These are phyloP conservation scores for Hibiscus trionum DNA, from an alignment of 345 rosid species.

Conservation along the genomic window DNA sequence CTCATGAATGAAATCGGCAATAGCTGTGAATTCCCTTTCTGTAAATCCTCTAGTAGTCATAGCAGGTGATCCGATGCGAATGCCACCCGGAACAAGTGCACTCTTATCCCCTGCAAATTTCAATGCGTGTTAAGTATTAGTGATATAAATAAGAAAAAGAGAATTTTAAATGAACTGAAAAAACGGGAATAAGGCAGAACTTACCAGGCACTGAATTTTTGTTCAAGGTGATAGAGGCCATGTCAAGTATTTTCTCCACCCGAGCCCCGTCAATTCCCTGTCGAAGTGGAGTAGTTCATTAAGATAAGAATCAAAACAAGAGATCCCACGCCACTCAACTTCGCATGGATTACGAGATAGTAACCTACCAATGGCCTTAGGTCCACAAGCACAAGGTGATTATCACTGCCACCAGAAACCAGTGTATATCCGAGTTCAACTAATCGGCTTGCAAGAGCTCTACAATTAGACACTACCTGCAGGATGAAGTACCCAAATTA, in stretches of 20 bases:
- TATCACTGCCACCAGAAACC: slow-evolving; percentile 91
- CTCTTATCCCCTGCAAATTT: slow-evolving; percentile 70
- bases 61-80: slow-evolving; percentile 87
- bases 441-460: slow-evolving; percentile 63
- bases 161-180: not conserved
- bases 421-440: slow-evolving; percentile 75
- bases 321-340: not conserved
- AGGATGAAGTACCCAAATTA: slow-evolving; percentile 1
- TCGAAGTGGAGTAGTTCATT: not conserved
- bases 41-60: slow-evolving; percentile 91
- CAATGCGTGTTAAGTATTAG: not conserved
- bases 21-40: slow-evolving; percentile 61
- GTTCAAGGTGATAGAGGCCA: slow-evolving; percentile 90
- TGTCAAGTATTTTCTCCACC: slow-evolving; percentile 86
- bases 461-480: slow-evolving; percentile 77
- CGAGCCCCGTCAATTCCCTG: slow-evolving; percentile 94
- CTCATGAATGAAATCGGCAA: slow-evolving; percentile 74
- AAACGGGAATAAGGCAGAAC: not conserved
- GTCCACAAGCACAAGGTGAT: slow-evolving; percentile 89
- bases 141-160: not conserved
- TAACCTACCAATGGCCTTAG: slow-evolving; percentile 70
- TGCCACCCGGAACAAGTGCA: slow-evolving; percentile 86
- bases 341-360: not conserved
- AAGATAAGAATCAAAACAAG: not conserved
- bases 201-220: slow-evolving; percentile 92